Base-by-base conservation (phyloP, 805 yeast genomes). In the Kodamaea nitidulidarum region DNA sequence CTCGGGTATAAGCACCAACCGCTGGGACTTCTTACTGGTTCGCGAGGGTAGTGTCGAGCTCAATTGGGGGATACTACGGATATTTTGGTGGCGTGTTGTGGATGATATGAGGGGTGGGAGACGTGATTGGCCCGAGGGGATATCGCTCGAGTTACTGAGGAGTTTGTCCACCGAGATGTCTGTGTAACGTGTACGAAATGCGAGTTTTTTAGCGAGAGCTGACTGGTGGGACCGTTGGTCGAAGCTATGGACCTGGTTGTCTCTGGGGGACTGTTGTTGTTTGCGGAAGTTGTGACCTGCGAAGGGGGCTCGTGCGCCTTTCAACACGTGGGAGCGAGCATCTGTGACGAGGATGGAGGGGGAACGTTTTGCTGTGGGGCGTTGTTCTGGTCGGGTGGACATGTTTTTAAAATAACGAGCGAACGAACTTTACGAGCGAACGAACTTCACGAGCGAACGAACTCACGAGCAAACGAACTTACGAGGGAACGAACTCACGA, bases 311-410 rank as follows among this genome's bases (percentile, higher is more conserved):
- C 81, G 57, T n/a, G 71, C 65, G 17, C 75, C 72, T 45, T 70
- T 70, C 15, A 67, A 60, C 39, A 61, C 68, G 42, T 66, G 66
- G 39, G 78, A 73, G 44, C 98, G 70, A 2, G 86, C 78, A 63
- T 90, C 98, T 0, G 98, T 91, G 27, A 90, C 98, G 41, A 90
- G 71, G 54, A 90, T 90, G 1, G 96, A 86, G 8, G 98, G 97
- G 21, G 96, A 86, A 51, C 97, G 65, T 51, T 85, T 86, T 10
- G 95, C 87, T 4, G 85, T 80, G 3, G 84, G 81, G 41, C 71
- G 41, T 5, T 32, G 36, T 4, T 18, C 15, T 7, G 27, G 25
- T n/a, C n/a, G n/a, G n/a, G n/a, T n/a, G 14, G 29, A 21, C 24
- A 21, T 21, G 24, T 7, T n/a, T n/a, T n/a, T n/a, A 25, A 25